These are phyloP conservation scores for Rhodotorula glutinis DNA, from an alignment of 1,284 basidiomycete genomes.

Conservation along the genomic window DNA sequence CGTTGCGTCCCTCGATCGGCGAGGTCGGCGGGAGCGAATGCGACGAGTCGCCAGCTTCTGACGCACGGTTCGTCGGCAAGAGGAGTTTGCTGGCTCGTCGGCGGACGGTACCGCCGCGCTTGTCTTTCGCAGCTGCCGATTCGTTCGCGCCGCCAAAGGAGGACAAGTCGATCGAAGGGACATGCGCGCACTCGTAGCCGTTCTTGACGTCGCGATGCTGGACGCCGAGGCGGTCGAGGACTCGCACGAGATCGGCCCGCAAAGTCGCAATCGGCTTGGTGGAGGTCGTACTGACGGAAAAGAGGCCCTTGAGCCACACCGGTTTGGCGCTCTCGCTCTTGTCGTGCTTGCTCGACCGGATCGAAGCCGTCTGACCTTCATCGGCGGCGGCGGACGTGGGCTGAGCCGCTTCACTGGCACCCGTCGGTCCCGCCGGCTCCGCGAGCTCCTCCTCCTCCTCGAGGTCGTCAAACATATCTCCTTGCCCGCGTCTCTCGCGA, in stretches of 20 bases:
- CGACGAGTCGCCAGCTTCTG: slow-evolving; percentile 35
- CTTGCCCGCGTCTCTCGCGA: slow-evolving; percentile 46
- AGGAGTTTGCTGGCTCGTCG: slow-evolving; percentile 73
- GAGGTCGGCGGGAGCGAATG: slow-evolving; percentile 4
- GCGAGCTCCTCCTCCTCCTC: slow-evolving; percentile 25
- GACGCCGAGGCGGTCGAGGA: slow-evolving; percentile 89
- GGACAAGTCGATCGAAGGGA: slow-evolving; percentile 84
- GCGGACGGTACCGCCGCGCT: slow-evolving; percentile 53
- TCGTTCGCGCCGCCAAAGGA: slow-evolving; percentile 55
- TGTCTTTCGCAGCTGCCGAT: not conserved
- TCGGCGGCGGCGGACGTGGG: not conserved
- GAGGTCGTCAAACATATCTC: slow-evolving; percentile 42
- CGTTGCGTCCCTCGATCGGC: slow-evolving; percentile 4
- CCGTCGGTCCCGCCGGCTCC: not conserved
- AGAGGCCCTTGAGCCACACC: slow-evolving; percentile 49
- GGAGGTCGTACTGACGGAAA: slow-evolving; percentile 82
- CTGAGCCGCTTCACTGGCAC: not conserved
- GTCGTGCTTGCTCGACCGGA: slow-evolving; percentile 3
- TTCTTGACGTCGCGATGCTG: slow-evolving; percentile 84
- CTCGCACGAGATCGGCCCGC: slow-evolving; percentile 76
- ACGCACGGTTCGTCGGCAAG: slow-evolving; percentile 50
- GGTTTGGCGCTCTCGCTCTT: slow-evolving; percentile 29
- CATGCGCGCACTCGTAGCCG: slow-evolving; percentile 93
- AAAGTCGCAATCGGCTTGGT: slow-evolving; percentile 79
- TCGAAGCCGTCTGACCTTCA: slow-evolving; percentile 37